Conservation (phyloP, 352 stramenopile genomes). For the Globisporangium camurandrum region DNA sequence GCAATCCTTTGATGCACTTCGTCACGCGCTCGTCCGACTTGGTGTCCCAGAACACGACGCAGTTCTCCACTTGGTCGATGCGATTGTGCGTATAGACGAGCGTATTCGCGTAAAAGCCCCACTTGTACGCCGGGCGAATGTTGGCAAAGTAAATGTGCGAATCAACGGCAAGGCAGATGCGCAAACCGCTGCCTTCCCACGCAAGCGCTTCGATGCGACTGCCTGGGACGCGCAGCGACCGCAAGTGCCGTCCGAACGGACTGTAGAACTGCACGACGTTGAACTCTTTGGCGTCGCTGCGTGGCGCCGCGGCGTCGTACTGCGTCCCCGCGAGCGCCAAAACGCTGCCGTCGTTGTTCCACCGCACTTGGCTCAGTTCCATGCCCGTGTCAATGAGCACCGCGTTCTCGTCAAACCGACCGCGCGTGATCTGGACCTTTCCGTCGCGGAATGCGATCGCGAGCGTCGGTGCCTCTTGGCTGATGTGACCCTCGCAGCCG, state of each 20-base stretch:
- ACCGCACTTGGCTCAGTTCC: conserved; percentile 71
- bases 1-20: conserved; percentile 81
- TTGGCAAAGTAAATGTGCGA: conserved; percentile 95
- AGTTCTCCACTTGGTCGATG: conserved; percentile 82
- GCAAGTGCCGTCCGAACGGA: conserved; percentile 78
- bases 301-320: conserved; percentile 18
- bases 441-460: conserved; percentile 89
- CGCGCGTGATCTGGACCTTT: conserved; percentile 87
- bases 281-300: conserved; percentile 44
- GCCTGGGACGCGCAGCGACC: conserved; percentile 85
- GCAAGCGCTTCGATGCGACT: conserved; percentile 81
- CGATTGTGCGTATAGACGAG: conserved; percentile 90
- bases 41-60: conserved; percentile 90
- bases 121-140: conserved; percentile 89
- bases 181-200: conserved; percentile 88
- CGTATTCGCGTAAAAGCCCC: conserved; percentile 86
- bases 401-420: conserved; percentile 76
- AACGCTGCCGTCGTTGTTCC: conserved; percentile 90
- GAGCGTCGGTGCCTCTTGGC: conserved; percentile 83
- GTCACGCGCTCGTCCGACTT: conserved; percentile 79
- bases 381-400: conserved; percentile 91
- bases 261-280: conserved; percentile 92
- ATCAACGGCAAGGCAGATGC: conserved; percentile 91
- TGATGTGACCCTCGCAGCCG: conserved; percentile 83
- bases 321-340: conserved; percentile 81